phyloP scores from a whole-genome alignment of 2,329 filamentous ascomycete genomes.

The Teratosphaeriaceae sp. region DNA sequence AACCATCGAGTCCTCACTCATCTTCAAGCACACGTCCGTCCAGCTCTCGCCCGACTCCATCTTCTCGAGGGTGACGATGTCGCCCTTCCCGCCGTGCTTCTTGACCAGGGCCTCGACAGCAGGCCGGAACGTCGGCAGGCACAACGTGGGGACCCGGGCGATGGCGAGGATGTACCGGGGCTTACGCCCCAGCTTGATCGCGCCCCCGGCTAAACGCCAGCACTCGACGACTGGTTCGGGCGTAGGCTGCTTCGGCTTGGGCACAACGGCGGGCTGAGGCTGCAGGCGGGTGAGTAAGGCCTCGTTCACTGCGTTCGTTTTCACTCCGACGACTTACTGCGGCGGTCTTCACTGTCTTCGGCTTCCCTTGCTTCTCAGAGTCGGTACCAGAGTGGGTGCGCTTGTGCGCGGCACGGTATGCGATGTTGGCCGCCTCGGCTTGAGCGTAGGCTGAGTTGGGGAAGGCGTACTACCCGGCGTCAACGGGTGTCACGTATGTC shows the following conservation, averaged over 20 bases:
- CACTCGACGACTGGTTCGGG: slow-evolving; percentile 1
- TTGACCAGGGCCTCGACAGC: slow-evolving; percentile 4
- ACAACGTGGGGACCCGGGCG: slow-evolving; percentile 7
- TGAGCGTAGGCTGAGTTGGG: too few species aligned
- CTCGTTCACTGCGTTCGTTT: too few species aligned
- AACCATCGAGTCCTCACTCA: slow-evolving; percentile 3
- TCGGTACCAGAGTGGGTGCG: too few species aligned
- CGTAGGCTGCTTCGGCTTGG: too few species aligned
- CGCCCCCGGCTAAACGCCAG: slow-evolving; percentile 10
- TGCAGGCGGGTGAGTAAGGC: too few species aligned
- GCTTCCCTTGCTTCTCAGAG: too few species aligned
- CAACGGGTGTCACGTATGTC: too few species aligned
- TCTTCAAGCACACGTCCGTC: slow-evolving; percentile 6
- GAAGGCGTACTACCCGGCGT: too few species aligned
- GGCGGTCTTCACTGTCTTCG: too few species aligned
- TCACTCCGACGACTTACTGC: too few species aligned
- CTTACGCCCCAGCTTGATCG: not conserved
- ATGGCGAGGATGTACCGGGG: slow-evolving; percentile 2
- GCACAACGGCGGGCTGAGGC: not conserved
- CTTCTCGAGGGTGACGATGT: slow-evolving; percentile 1
- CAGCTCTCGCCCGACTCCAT: slow-evolving; percentile 9
- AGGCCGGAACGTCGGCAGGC: slow-evolving; percentile 3
- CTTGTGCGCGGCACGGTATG: too few species aligned
- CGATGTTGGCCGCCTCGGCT: too few species aligned
- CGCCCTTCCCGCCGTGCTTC: not conserved